Percentiles rank a stretch among this genome's conserved stretches.
Evolutionary conservation across 2,329 filamentous ascomycete genomes (phyloP).

Genomic region (Penicillium sp.): DNA sequence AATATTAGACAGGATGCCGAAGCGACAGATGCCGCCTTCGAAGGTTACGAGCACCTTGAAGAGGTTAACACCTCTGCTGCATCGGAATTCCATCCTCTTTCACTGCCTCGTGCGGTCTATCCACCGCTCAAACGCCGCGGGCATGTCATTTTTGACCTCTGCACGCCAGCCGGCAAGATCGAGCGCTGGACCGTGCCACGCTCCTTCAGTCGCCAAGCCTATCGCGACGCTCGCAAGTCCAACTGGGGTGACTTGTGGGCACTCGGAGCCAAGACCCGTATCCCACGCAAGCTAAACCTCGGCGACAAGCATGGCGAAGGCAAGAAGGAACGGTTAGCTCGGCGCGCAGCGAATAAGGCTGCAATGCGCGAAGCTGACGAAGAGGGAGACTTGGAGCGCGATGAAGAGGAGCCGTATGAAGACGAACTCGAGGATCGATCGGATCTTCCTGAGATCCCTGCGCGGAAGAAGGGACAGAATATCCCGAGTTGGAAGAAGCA

Average conservation of each 20-base stretch:
- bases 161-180: constrained; percentile 77
- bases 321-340: constrained; percentile 42
- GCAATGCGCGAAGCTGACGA: constrained; percentile 23
- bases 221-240: constrained; percentile 87
- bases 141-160: constrained; percentile 86
- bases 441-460: constrained; percentile 17
- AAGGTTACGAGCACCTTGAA: constrained; percentile 61
- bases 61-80: constrained; percentile 15
- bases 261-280: constrained; percentile 83
- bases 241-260: constrained; percentile 95
- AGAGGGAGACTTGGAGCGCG: constrained; percentile 26
- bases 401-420: too few species aligned
- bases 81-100: constrained; percentile 52
- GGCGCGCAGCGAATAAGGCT: constrained; percentile 31
- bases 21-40: constrained; percentile 65
- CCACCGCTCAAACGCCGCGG: constrained; percentile 82
- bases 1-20: constrained; percentile 52
- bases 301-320: constrained; percentile 49
- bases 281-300: constrained; percentile 59
- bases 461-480: constrained; percentile 34
- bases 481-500: constrained; percentile 46
- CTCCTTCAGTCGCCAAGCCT: constrained; percentile 75
- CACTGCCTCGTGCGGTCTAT: constrained; percentile 74
- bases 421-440: constrained; percentile 4
- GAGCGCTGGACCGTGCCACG: constrained; percentile 93